phyloP scores from a whole-genome alignment of 1,284 basidiomycete species.

The Boletus sp. region DNA sequence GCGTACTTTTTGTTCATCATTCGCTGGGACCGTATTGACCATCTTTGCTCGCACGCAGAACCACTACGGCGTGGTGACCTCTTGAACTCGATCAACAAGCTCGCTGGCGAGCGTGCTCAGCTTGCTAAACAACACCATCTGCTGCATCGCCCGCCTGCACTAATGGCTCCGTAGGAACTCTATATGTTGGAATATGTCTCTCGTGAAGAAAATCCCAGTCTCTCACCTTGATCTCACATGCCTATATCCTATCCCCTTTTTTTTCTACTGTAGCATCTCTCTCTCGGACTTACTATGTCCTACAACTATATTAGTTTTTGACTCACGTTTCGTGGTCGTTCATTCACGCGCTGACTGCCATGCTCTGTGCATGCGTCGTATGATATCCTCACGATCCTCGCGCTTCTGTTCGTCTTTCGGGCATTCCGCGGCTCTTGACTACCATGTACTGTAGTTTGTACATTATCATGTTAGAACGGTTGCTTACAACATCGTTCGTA shows the following conservation, averaged over 20 bases:
- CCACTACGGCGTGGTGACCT: conserved; percentile 72
- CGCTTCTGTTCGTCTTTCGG: no score
- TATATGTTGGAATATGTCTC: conserved; percentile 1
- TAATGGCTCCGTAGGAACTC: conserved; percentile 25
- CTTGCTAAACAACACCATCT: conserved; percentile 31
- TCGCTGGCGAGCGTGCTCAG: conserved; percentile 48
- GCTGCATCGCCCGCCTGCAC: conserved; percentile 32
- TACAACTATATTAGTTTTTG: conserved; percentile 10
- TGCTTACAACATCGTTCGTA: no score
- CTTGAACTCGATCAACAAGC: conserved; percentile 72
- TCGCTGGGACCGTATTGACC: conserved; percentile 3
- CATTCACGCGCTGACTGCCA: neutral
- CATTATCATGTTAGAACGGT: neutral
- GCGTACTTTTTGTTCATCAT: conserved; percentile 27
- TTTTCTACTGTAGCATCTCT: conserved; percentile 18
- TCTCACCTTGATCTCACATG: conserved; percentile 4
- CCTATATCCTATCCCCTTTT: conserved; percentile 21
- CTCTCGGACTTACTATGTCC: neutral
- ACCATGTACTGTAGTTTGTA: neutral
- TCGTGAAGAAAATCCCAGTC: neutral
- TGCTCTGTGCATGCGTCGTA: neutral
- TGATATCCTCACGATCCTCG: neutral
- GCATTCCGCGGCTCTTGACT: no score
- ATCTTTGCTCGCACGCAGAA: conserved; percentile 40
- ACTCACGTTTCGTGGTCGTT: conserved; percentile 2